These are phyloP conservation scores for Colletotrichum noveboracense DNA, from an alignment of 2,329 filamentous ascomycete species.

Conservation along the genomic window DNA sequence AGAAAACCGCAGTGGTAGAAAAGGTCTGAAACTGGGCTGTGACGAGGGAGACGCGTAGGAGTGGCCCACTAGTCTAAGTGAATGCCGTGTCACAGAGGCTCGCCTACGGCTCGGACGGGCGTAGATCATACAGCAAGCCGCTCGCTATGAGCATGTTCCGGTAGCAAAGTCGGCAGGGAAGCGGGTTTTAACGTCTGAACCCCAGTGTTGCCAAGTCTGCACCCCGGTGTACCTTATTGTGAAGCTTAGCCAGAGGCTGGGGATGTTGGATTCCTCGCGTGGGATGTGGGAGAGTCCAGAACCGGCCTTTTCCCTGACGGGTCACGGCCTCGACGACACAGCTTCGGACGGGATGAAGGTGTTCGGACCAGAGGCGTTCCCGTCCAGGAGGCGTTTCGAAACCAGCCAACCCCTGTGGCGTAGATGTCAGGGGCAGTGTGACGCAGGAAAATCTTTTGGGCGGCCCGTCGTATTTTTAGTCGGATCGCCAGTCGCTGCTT, in stretches of 20 bases:
- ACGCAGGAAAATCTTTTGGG: constrained; percentile 7
- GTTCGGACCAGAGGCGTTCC: constrained; percentile 16
- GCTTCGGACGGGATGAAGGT: constrained; percentile 6
- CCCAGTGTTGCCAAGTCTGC: constrained; percentile 14
- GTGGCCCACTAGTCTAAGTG: constrained; percentile 12
- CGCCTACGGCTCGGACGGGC: not conserved
- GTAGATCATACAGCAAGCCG: constrained; percentile 16
- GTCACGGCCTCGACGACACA: not conserved
- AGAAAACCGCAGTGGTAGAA: not conserved
- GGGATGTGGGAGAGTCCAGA: not conserved
- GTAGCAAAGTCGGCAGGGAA: constrained; percentile 18
- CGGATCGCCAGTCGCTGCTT: not conserved
- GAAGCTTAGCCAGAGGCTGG: constrained; percentile 6
- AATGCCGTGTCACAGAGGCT: constrained; percentile 4
- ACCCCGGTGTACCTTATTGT: constrained; percentile 19
- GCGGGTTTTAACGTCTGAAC: not conserved
- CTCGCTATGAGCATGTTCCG: constrained; percentile 18
- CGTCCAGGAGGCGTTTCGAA: constrained; percentile 20
- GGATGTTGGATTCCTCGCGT: not conserved
- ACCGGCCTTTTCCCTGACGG: not conserved
- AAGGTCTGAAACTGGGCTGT: constrained; percentile 19
- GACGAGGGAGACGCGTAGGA: constrained; percentile 15
- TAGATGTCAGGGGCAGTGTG: not conserved
- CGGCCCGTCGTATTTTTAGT: not conserved
- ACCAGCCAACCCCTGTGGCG: constrained; percentile 3